Evolutionary conservation across 139 green algal genomes (phyloP).

Genomic region (Desmodesmus armatus): DNA sequence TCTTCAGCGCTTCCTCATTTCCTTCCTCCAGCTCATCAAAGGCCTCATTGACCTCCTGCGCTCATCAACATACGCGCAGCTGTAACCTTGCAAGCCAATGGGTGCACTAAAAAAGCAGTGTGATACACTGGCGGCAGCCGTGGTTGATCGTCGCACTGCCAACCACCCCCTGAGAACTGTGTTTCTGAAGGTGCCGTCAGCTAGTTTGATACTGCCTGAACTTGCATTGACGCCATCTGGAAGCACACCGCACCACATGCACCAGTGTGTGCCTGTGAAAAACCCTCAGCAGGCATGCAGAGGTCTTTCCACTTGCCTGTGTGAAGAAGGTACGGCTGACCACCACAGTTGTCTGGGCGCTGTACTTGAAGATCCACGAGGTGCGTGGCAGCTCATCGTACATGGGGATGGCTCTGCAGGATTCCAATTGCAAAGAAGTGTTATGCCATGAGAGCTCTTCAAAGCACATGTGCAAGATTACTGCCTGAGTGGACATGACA

Average conservation of each 20-base stretch:
- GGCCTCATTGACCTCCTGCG: conserved; percentile 85
- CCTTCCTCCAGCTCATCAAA: conserved; percentile 94
- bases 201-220: no score
- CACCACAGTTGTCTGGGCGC: conserved; percentile 87
- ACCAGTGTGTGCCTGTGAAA: no score
- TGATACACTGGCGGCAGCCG: no score
- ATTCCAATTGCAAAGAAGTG: no score
- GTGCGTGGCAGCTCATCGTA: conserved; percentile 91
- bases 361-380: conserved; percentile 90
- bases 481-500: not conserved
- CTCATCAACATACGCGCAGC: conserved; percentile 7
- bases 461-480: not conserved
- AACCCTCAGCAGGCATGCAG: no score
- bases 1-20: conserved; percentile 93
- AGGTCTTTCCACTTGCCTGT: no score
- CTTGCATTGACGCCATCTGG: no score
- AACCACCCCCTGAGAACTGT: no score
- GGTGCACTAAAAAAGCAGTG: conserved; percentile 6
- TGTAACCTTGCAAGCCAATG: not conserved
- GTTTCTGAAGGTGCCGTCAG: no score
- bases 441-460: no score
- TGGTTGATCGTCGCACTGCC: no score
- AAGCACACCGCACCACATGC: no score
- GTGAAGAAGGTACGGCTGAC: conserved; percentile 94
- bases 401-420: conserved; percentile 69